These are phyloP conservation scores for Naganishia cerealis DNA, from an alignment of 1,284 basidiomycete genomes.

Conservation along the genomic window DNA sequence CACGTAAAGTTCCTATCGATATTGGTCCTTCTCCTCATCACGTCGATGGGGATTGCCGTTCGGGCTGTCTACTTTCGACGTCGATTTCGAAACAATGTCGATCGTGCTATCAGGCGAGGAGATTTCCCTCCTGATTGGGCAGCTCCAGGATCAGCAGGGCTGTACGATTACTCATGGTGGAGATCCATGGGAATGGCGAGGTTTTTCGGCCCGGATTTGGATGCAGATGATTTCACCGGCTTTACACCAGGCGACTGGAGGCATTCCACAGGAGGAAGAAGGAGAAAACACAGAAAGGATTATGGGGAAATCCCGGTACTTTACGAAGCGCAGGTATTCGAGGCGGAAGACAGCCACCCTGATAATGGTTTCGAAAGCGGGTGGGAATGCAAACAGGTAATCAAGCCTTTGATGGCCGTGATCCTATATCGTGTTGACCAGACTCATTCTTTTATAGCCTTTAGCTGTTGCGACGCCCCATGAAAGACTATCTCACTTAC, in stretches of 20 bases:
- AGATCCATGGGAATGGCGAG: constrained; percentile 9
- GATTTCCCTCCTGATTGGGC: constrained; percentile 8
- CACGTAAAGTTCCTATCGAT: constrained; percentile 15
- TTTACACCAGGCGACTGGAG: constrained; percentile 17
- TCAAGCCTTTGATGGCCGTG: background rate
- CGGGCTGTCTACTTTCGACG: constrained; percentile 22
- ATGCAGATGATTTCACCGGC: constrained; percentile 7
- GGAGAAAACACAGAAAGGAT: constrained; percentile 19
- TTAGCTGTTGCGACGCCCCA: background rate
- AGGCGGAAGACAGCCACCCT: background rate
- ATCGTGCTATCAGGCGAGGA: constrained; percentile 13
- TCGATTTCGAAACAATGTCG: constrained; percentile 8
- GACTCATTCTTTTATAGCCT: background rate
- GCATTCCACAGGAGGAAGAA: constrained; percentile 6
- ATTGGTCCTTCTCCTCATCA: constrained; percentile 15
- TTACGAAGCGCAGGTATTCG: background rate
- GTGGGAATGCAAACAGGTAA: constrained; percentile 23
- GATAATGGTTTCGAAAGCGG: background rate
- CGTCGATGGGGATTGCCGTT: constrained; percentile 10
- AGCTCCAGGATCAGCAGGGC: background rate
- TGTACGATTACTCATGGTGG: constrained; percentile 23
- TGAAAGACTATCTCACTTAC: background rate
- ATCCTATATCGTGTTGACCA: background rate
- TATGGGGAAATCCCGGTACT: constrained; percentile 11
- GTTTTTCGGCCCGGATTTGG: constrained; percentile 19